phyloP scores from a whole-genome alignment of 2,329 filamentous ascomycete genomes.

The Penicillium sp. region DNA sequence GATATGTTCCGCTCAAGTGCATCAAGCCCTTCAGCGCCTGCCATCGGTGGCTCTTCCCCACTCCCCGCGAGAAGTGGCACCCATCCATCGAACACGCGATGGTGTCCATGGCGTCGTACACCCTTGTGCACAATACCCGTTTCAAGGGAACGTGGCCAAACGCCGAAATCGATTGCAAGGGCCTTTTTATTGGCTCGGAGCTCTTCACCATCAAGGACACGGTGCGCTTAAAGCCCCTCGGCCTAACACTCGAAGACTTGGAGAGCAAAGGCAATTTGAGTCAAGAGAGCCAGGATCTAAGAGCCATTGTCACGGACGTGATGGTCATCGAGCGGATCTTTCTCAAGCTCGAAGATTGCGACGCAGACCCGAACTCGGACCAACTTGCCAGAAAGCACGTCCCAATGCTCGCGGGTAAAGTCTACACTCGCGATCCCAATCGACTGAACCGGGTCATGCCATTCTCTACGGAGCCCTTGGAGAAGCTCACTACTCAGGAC shows the following conservation, averaged over 20 bases:
- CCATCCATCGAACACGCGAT: constrained; percentile 58
- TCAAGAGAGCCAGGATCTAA: constrained; percentile 12
- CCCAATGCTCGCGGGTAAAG: constrained; percentile 53
- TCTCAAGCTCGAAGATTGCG: constrained; percentile 52
- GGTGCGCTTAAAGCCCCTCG: constrained; percentile 52
- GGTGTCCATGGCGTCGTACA: constrained; percentile 55
- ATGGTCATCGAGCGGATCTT: constrained; percentile 57
- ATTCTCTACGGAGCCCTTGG: constrained; percentile 19
- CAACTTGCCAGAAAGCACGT: constrained; percentile 47
- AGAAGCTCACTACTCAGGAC: constrained; percentile 35
- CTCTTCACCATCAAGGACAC: constrained; percentile 57
- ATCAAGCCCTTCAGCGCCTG: constrained; percentile 60
- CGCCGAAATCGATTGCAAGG: constrained; percentile 55
- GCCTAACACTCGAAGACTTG: constrained; percentile 13
- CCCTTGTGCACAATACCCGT: constrained; percentile 54
- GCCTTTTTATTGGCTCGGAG: constrained; percentile 60
- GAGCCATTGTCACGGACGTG: constrained; percentile 50
- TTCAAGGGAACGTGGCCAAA: constrained; percentile 59
- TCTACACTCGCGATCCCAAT: constrained; percentile 42
- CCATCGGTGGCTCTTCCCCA: constrained; percentile 50
- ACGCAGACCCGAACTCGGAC: constrained; percentile 50
- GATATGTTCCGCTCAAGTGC: constrained; percentile 56
- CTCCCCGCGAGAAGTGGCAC: constrained; percentile 49
- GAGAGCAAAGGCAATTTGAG: constrained; percentile 14
- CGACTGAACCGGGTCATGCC: constrained; percentile 30